Conservation (phyloP, 2,329 filamentous ascomycete species). For the Colletotrichum lentis region DNA sequence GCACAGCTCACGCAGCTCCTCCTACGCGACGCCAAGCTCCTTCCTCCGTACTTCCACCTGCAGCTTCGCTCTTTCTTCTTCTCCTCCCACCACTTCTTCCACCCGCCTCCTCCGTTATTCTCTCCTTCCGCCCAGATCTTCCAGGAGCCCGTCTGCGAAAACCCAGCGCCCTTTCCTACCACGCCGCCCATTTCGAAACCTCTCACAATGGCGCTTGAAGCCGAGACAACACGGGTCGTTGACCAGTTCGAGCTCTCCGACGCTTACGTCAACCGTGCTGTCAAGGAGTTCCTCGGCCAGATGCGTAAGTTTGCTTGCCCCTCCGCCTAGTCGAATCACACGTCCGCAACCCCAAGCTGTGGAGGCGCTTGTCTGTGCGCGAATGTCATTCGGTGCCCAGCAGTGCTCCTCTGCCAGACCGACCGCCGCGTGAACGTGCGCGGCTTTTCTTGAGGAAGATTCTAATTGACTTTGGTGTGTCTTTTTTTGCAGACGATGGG, state of each 20-base stretch:
- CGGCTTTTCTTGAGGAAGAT: neutral
- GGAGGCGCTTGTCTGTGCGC: slow-evolving; percentile 11
- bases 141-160: slow-evolving; percentile 62
- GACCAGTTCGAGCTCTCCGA: slow-evolving; percentile 86
- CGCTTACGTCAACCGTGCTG: slow-evolving; percentile 79
- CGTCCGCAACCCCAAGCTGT: neutral
- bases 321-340: neutral
- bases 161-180: slow-evolving; percentile 63
- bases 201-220: slow-evolving; percentile 68
- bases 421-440: neutral
- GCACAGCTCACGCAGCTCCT: slow-evolving; percentile 61
- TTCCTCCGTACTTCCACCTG: slow-evolving; percentile 23
- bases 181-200: slow-evolving; percentile 62
- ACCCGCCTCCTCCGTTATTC: slow-evolving; percentile 45
- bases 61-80: slow-evolving; percentile 44
- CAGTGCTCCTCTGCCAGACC: neutral
- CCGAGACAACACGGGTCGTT: slow-evolving; percentile 81
- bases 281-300: slow-evolving; percentile 85
- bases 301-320: slow-evolving; percentile 66
- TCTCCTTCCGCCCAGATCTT: slow-evolving; percentile 54
- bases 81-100: slow-evolving; percentile 42
- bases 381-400: slow-evolving; percentile 22
- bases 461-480: slow-evolving; percentile 14
- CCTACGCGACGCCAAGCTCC: slow-evolving; percentile 58
- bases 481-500: slow-evolving; percentile 72